Evolutionary conservation across 495 filamentous ascomycete genomes (phyloP), one percentile per base, ranked within the genome.

Genomic region (Neurospora sp.): DNA sequence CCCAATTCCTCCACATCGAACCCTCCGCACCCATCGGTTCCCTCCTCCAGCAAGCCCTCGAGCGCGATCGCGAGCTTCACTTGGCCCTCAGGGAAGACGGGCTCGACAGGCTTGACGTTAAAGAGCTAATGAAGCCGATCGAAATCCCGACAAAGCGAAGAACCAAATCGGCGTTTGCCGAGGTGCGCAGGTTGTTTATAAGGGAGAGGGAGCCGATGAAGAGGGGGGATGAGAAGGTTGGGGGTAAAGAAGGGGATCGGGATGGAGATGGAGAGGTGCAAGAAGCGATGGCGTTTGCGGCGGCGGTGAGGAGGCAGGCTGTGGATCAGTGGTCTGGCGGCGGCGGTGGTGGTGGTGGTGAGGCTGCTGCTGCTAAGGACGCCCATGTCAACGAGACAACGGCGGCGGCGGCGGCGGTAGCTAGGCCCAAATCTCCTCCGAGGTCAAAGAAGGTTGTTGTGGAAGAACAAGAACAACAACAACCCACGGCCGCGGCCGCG

Each of bases 51-150:
- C 41, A 12, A 16, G 73, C 73, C 5, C 73, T 74, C 39, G 71
- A 61, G 18, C 22, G 22, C 65, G 73, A 74, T 39, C 65, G 42
- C n/a, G 16, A 31, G 9, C 61, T 74, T 71, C 71, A 65, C 44
- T 8, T 70, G 7, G 71, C 68, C 4, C 37, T 42, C 16, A 10
- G 16, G 31, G 8, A n/a, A 14, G 6, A 31, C 12, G 22, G 14
- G 47, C 4, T 42, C 14, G 40, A 45, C 8, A 45, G 7, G 27
- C 12, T 3, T 18, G 20, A 14, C 20, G 12, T 65, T 10, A 8
- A 65, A 37, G 53, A 65, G 27, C 27, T 65, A 8, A 65, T 65
- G 53, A 31, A 31, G 6, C 53, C 53, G 3, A 35, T 65, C 10
- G 12, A 31, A 18, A 65, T 65, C 6, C 27, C 53, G 3, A 65